Percentiles rank a stretch among this genome's conserved stretches.
phyloP scores from a whole-genome alignment of 257 asterid species.

The Misopates orontium region DNA sequence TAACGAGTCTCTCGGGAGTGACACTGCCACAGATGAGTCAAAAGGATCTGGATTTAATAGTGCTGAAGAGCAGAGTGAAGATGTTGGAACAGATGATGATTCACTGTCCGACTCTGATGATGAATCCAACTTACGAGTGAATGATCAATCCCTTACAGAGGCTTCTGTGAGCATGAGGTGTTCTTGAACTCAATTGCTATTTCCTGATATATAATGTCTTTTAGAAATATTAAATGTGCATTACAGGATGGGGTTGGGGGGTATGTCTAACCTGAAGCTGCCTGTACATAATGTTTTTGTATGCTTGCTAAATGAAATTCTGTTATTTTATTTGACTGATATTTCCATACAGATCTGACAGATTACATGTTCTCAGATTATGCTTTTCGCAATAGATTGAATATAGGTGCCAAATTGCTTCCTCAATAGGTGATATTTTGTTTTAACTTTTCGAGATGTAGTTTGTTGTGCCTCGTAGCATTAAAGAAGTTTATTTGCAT shows the following conservation, averaged over 20 bases:
- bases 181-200: conserved; percentile 4
- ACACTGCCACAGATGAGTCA: conserved; percentile 26
- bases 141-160: conserved; percentile 36
- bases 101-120: conserved; percentile 66
- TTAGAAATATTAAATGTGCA: conserved; percentile 1
- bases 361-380: conserved; percentile 6
- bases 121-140: conserved; percentile 35
- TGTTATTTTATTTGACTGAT: conserved; percentile 1
- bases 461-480: background rate
- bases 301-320: background rate
- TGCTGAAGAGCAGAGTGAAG: conserved; percentile 42
- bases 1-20: conserved; percentile 34
- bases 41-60: conserved; percentile 24
- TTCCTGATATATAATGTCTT: background rate
- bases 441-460: conserved; percentile 2
- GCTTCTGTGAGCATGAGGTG: conserved; percentile 53
- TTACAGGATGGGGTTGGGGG: background rate
- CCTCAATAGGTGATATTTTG: background rate
- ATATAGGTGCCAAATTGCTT: background rate
- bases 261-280: background rate
- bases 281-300: background rate
- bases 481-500: background rate
- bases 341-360: conserved; percentile 6
- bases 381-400: background rate
- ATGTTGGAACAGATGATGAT: conserved; percentile 41